Percentiles rank a stretch among this genome's conserved stretches.
Conservation (phyloP, 164 flowering plant species). For the Buxus sempervirens region DNA sequence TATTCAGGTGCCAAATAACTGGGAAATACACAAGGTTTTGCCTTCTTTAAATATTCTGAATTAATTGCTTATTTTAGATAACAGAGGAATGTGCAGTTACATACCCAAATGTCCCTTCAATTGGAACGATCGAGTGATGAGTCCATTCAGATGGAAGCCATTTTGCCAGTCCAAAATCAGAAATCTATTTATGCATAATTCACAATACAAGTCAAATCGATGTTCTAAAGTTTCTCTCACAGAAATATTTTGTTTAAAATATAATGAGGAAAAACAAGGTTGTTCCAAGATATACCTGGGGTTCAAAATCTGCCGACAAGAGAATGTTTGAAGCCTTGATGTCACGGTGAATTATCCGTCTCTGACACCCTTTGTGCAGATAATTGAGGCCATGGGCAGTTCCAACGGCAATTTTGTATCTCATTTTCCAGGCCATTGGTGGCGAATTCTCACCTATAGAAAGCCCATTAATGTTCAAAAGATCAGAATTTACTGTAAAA, state of each 20-base stretch:
- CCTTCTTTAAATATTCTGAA: background rate
- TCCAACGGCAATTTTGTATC: conserved; percentile 73
- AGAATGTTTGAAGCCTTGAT: conserved; percentile 85
- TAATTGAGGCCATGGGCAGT: conserved; percentile 81
- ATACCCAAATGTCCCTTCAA: conserved; percentile 97
- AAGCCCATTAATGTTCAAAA: background rate
- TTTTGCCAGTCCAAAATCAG: conserved; percentile 94
- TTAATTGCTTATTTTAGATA: background rate
- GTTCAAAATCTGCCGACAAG: conserved; percentile 74
- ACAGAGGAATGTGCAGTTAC: background rate
- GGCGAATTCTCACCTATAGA: conserved; percentile 55
- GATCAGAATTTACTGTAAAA: conserved; percentile 1
- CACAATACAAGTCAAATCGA: background rate
- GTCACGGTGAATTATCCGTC: conserved; percentile 90
- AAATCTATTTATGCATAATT: conserved; percentile 43
- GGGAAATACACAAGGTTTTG: background rate
- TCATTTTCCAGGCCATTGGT: conserved; percentile 62
- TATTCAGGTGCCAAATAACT: conserved; percentile 96
- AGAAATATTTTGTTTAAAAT: no score
- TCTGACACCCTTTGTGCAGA: conserved; percentile 84
- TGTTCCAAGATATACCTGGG: conserved; percentile 46
- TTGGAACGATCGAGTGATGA: conserved; percentile 85
- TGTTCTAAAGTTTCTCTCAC: background rate
- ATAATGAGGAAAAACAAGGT: background rate
- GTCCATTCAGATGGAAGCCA: conserved; percentile 98